phyloP scores from a whole-genome alignment of 805 yeast species.

The Clavispora asparagi region DNA sequence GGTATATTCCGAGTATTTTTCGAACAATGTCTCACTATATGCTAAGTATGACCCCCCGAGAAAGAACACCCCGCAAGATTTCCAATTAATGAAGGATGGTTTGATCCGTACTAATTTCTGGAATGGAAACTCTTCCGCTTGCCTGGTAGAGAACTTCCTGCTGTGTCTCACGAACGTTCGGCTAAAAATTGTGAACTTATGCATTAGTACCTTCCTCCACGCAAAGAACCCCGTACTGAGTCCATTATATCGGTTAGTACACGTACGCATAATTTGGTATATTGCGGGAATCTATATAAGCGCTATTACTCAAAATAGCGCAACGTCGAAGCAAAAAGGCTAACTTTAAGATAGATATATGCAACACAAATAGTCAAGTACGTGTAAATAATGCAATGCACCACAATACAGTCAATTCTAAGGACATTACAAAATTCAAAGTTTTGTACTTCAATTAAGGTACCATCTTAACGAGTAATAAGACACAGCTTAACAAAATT shows the following conservation, averaged over 20 bases:
- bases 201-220: not conserved
- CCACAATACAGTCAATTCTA: too few species aligned
- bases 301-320: too few species aligned
- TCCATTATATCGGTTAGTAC: not conserved
- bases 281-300: too few species aligned
- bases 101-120: not conserved
- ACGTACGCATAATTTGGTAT: not conserved
- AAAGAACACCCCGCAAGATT: constrained; percentile 18
- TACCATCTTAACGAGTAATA: too few species aligned
- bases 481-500: too few species aligned
- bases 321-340: too few species aligned
- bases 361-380: too few species aligned
- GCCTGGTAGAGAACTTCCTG: not conserved
- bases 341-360: too few species aligned
- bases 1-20: constrained; percentile 24
- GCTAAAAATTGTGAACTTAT: not conserved
- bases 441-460: too few species aligned
- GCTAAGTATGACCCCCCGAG: constrained; percentile 30
- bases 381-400: too few species aligned
- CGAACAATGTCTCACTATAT: constrained; percentile 26
- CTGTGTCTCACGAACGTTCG: not conserved
- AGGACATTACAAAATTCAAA: too few species aligned
- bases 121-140: not conserved
- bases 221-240: not conserved
- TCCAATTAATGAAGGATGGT: constrained; percentile 10